phyloP scores from a whole-genome alignment of 495 filamentous ascomycete species.

The Pyronema omphalodes region DNA sequence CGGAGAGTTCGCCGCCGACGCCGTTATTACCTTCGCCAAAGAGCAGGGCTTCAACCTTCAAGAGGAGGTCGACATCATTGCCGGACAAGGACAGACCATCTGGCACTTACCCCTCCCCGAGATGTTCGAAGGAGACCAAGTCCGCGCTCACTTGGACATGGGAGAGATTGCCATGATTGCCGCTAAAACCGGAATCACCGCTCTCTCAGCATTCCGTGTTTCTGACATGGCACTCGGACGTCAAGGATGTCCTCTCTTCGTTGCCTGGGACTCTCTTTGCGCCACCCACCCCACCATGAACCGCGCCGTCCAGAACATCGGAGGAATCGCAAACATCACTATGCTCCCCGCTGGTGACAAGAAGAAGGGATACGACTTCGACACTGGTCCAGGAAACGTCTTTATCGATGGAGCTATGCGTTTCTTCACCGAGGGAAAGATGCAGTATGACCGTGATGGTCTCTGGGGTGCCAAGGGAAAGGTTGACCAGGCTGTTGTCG shows the following conservation, averaged over 20 bases:
- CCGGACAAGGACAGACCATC: conserved; percentile 21
- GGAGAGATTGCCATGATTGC: conserved; percentile 28
- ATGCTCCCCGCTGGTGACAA: conserved; percentile 32
- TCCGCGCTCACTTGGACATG: conserved; percentile 25
- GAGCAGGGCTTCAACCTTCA: conserved; percentile 12
- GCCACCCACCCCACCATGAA: conserved; percentile 31
- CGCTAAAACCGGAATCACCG: conserved; percentile 27
- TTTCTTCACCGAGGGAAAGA: conserved; percentile 7
- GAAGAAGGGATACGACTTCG: conserved; percentile 25
- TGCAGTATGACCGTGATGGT: conserved; percentile 6
- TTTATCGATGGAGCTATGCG: conserved; percentile 25
- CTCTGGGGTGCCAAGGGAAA: conserved; percentile 2
- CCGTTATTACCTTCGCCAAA: conserved; percentile 24
- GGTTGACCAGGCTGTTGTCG: conserved; percentile 12
- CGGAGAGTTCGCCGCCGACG: conserved; percentile 28
- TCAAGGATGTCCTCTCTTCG: conserved; percentile 29
- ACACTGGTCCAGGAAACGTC: conserved; percentile 28
- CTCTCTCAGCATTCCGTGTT: conserved; percentile 29
- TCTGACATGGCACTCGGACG: conserved; percentile 29
- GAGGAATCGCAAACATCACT: conserved; percentile 34
- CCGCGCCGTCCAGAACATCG: conserved; percentile 31
- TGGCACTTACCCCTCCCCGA: conserved; percentile 20
- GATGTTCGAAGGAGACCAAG: conserved; percentile 20
- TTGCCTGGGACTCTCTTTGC: conserved; percentile 28
- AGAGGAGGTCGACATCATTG: conserved; percentile 18